A percentile compares a stretch with the other conserved stretches of the same genome.
These are phyloP conservation scores for Colletotrichum musae DNA, from an alignment of 2,329 filamentous ascomycete genomes.

Conservation along the genomic window DNA sequence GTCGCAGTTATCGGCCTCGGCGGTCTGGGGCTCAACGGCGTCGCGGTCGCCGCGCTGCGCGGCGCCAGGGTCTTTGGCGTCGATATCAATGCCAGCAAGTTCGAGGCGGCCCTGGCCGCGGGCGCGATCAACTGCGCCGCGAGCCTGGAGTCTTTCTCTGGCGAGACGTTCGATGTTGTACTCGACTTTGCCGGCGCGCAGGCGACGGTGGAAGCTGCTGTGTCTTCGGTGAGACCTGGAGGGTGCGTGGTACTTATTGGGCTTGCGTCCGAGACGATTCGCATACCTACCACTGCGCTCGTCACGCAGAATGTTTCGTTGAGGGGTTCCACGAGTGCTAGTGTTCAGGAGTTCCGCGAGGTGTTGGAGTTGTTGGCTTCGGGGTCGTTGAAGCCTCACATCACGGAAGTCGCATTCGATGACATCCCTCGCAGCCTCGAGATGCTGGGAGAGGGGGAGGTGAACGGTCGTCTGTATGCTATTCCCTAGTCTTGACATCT, in stretches of 20 bases:
- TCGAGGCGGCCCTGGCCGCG: conserved; percentile 12
- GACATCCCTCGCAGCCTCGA: not conserved
- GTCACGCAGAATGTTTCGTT: conserved; percentile 23
- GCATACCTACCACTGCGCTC: conserved; percentile 3
- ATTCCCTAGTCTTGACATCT: not conserved
- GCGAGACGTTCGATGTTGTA: conserved; percentile 24
- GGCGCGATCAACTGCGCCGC: conserved; percentile 19
- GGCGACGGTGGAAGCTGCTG: conserved; percentile 21
- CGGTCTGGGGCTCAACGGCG: conserved; percentile 30
- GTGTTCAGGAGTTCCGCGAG: conserved; percentile 10
- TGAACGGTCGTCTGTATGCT: conserved; percentile 8
- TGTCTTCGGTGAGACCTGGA: conserved; percentile 18
- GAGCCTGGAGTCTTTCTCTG: not conserved
- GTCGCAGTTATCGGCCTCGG: conserved; percentile 32
- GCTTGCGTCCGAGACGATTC: conserved; percentile 15
- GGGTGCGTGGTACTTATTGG: conserved; percentile 35
- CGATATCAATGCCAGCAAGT: conserved; percentile 17
- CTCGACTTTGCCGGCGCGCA: conserved; percentile 35
- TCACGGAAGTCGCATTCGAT: conserved; percentile 5
- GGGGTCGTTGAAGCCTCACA: not conserved
- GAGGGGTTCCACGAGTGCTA: conserved; percentile 21
- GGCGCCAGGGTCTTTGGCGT: conserved; percentile 31
- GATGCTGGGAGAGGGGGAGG: not conserved
- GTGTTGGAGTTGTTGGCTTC: conserved; percentile 23
- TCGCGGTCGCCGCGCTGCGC: conserved; percentile 18